Evolutionary conservation across 306 rosid genomes (phyloP).

Genomic region (Oemleria cerasiformis): DNA sequence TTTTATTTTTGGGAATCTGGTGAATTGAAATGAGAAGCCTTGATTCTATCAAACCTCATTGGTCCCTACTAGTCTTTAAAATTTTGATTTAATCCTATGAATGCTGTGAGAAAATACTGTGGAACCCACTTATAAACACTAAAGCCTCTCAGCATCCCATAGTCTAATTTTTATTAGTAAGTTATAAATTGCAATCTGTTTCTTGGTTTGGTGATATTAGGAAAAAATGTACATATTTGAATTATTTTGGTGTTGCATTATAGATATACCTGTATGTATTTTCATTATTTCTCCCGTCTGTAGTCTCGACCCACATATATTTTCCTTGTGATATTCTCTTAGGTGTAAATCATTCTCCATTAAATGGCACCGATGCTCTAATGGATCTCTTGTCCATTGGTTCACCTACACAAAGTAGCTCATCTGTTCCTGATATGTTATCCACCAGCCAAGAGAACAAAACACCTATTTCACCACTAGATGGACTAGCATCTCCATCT

Average conservation of each 20-base stretch:
- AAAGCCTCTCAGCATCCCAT: not conserved
- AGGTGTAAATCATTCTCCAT: constrained; percentile 55
- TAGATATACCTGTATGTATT: not conserved
- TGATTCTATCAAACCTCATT: not conserved
- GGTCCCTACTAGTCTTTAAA: not conserved
- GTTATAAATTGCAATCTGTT: constrained; percentile 1
- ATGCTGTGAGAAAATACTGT: not conserved
- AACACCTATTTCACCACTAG: constrained; percentile 53
- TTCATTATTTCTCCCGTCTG: constrained; percentile 13
- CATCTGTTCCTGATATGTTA: constrained; percentile 53
- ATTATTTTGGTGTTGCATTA: constrained; percentile 3
- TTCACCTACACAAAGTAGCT: constrained; percentile 45
- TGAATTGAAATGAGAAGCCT: not conserved
- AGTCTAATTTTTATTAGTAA: not conserved
- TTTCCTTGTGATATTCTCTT: constrained; percentile 29
- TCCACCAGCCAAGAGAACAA: constrained; percentile 48
- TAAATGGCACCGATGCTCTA: constrained; percentile 67
- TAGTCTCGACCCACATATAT: constrained; percentile 11
- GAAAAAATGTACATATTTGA: not conserved
- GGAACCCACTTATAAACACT: not conserved
- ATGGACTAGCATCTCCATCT: constrained; percentile 59
- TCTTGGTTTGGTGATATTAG: not conserved
- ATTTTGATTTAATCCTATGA: not conserved
- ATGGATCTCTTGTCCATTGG: constrained; percentile 81
- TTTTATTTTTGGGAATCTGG: not conserved